Percentiles rank a stretch among this genome's conserved stretches.
These are phyloP conservation scores for Cordyceps farinosa DNA, from an alignment of 2,329 filamentous ascomycete genomes.

Conservation along the genomic window DNA sequence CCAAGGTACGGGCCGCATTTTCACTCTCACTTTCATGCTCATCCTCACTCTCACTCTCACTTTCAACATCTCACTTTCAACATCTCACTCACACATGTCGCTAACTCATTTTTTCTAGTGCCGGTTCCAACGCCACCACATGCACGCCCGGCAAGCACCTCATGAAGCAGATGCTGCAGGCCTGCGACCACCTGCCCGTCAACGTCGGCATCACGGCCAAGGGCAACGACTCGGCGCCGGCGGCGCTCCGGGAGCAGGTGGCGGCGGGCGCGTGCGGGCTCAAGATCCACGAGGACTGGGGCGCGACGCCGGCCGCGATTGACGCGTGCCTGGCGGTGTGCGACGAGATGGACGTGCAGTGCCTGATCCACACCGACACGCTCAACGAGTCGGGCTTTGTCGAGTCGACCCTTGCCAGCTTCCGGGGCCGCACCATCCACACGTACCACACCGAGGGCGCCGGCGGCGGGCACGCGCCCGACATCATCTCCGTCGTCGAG, in stretches of 20 bases:
- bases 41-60: neutral
- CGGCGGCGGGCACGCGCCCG: conserved; percentile 89
- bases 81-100: neutral
- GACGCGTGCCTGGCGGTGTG: conserved; percentile 82
- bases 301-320: conserved; percentile 84
- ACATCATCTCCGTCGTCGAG: conserved; percentile 93
- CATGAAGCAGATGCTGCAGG: conserved; percentile 86
- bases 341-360: conserved; percentile 89
- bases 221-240: conserved; percentile 75
- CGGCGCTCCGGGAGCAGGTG: conserved; percentile 73
- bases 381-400: conserved; percentile 98
- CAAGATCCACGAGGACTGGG: conserved; percentile 97
- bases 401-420: conserved; percentile 80
- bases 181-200: conserved; percentile 73
- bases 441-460: conserved; percentile 97
- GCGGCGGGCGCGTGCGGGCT: conserved; percentile 82
- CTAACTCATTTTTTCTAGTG: neutral
- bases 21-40: neutral
- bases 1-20: conserved; percentile 69
- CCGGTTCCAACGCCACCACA: conserved; percentile 66
- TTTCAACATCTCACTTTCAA: neutral
- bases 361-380: conserved; percentile 92
- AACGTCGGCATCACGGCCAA: conserved; percentile 93
- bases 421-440: conserved; percentile 85
- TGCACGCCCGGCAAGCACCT: conserved; percentile 84